Conservation (phyloP, 495 filamentous ascomycete species). For the Penicillium verhagenii region DNA sequence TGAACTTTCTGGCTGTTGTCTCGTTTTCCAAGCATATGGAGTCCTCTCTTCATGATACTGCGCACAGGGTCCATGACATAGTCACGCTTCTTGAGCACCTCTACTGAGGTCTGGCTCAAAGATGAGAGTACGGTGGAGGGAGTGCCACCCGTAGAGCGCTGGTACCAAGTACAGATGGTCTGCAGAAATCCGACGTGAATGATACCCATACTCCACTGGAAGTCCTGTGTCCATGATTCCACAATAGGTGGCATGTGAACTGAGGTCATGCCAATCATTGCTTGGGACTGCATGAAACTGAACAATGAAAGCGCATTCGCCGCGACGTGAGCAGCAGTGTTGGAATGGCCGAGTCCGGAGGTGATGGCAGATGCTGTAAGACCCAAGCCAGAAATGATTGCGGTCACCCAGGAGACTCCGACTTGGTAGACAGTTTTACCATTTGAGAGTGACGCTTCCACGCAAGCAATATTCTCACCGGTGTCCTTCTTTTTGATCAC, state of each 20-base stretch:
- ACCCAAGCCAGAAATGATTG: slow-evolving; percentile 80
- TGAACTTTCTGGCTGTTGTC: slow-evolving; percentile 51
- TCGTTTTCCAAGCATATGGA: slow-evolving; percentile 27
- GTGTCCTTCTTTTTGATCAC: slow-evolving; percentile 68
- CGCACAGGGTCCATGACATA: slow-evolving; percentile 36
- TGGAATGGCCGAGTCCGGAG: slow-evolving; percentile 84
- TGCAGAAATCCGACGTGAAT: slow-evolving; percentile 87
- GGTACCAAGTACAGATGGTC: slow-evolving; percentile 90
- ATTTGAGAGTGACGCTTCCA: slow-evolving; percentile 87
- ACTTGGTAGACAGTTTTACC: slow-evolving; percentile 89
- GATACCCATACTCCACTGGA: slow-evolving; percentile 98
- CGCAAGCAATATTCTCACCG: slow-evolving; percentile 70
- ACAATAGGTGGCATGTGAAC: slow-evolving; percentile 89
- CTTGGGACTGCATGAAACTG: slow-evolving; percentile 93
- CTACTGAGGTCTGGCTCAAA: slow-evolving; percentile 74
- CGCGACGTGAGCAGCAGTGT: slow-evolving; percentile 93
- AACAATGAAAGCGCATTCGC: slow-evolving; percentile 91
- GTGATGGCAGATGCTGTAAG: slow-evolving; percentile 81
- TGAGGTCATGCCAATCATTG: slow-evolving; percentile 86
- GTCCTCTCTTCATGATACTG: slow-evolving; percentile 47
- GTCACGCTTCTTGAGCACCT: slow-evolving; percentile 60
- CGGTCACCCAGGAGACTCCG: slow-evolving; percentile 85
- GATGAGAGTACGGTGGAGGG: slow-evolving; percentile 77
- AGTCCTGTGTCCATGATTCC: slow-evolving; percentile 94
- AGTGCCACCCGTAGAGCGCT: slow-evolving; percentile 86